phyloP scores from a whole-genome alignment of 768 basidiomycete species.

The Termitomyces sp. region DNA sequence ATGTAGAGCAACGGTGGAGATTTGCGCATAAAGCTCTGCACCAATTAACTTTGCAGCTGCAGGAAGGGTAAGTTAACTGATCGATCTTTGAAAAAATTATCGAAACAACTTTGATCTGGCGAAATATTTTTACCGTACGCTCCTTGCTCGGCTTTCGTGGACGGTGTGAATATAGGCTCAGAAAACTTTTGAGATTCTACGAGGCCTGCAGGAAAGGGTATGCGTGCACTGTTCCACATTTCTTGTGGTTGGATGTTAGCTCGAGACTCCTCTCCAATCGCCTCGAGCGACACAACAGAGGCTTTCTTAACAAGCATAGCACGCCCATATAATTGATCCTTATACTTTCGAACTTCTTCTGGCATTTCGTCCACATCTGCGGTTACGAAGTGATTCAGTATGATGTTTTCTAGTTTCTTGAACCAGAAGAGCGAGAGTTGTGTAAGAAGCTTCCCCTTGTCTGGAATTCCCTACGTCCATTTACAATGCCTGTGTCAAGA shows the following conservation, averaged over 20 bases:
- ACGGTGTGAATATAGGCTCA: conserved; percentile 88
- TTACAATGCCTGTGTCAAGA: conserved; percentile 6
- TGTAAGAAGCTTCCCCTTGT: conserved; percentile 88
- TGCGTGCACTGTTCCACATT: conserved; percentile 80
- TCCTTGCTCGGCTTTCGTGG: conserved; percentile 94
- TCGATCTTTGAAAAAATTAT: not conserved
- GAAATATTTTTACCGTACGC: conserved; percentile 95
- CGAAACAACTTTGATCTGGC: conserved; percentile 59
- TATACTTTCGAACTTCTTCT: conserved; percentile 65
- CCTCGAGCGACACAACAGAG: conserved; percentile 85
- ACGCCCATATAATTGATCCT: conserved; percentile 72
- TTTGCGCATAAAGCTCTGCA: conserved; percentile 49
- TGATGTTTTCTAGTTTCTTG: conserved; percentile 65
- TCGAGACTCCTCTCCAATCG: conserved; percentile 47
- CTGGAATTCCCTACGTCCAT: conserved; percentile 78
- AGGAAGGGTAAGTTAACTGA: not conserved
- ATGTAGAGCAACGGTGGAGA: conserved; percentile 55
- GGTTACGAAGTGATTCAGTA: conserved; percentile 89
- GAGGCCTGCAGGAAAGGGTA: conserved; percentile 65
- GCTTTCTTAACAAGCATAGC: conserved; percentile 91
- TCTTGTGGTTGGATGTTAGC: conserved; percentile 33
- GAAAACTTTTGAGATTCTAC: conserved; percentile 80
- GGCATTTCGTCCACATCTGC: conserved; percentile 80
- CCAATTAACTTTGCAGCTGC: conserved; percentile 66
- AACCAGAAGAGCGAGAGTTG: conserved; percentile 96